phyloP scores from a whole-genome alignment of 768 basidiomycete species.

The Dacryopinax primogenitus region DNA sequence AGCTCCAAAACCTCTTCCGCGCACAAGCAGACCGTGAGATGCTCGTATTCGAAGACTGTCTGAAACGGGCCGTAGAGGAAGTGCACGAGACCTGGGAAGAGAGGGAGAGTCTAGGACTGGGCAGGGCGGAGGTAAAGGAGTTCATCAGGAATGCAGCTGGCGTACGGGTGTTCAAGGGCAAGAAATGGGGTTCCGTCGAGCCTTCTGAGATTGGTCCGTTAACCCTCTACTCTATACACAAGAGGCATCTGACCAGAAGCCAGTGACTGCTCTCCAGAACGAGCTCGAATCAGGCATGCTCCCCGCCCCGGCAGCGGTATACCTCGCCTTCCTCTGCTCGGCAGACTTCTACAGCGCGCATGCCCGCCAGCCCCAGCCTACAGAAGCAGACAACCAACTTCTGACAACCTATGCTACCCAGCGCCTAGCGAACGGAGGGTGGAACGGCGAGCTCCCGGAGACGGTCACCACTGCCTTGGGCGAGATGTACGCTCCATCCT shows the following conservation, averaged over 20 bases:
- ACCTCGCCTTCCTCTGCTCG: neutral
- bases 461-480: neutral
- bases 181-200: slow-evolving; percentile 36
- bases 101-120: neutral
- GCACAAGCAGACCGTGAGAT: slow-evolving; percentile 53
- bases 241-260: too few relatives aligned
- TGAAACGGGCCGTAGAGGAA: slow-evolving; percentile 28
- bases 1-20: slow-evolving; percentile 77
- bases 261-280: neutral
- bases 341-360: neutral
- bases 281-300: slow-evolving; percentile 3
- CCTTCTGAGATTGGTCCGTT: neutral
- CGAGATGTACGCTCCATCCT: neutral
- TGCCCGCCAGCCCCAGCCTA: neutral
- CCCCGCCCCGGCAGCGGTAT: neutral
- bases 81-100: slow-evolving; percentile 13
- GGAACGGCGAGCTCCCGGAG: neutral
- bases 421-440: neutral
- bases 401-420: neutral
- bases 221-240: too few relatives aligned
- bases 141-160: slow-evolving; percentile 76
- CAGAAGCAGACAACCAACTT: neutral
- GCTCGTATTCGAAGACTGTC: slow-evolving; percentile 10
- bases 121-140: slow-evolving; percentile 30
- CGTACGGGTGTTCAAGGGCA: slow-evolving; percentile 51